These are phyloP conservation scores for Exophiala xenobiotica DNA, from an alignment of 2,329 filamentous ascomycete genomes.

Conservation along the genomic window DNA sequence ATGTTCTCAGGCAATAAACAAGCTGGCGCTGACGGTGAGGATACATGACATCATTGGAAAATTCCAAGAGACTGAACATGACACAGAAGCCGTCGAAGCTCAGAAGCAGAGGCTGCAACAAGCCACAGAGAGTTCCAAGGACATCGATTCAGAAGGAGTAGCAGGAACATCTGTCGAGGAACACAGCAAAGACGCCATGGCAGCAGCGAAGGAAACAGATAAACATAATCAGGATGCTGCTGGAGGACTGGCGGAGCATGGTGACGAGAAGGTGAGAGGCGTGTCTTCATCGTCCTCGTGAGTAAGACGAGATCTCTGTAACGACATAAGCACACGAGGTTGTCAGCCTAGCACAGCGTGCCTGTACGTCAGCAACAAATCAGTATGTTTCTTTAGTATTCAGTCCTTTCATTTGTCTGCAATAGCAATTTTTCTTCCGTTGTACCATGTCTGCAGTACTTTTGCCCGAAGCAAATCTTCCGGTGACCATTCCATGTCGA, in stretches of 20 bases:
- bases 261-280: conserved; percentile 18
- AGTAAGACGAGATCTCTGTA: background rate
- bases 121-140: conserved; percentile 14
- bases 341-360: no score
- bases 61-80: background rate
- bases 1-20: conserved; percentile 20
- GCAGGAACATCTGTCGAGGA: conserved; percentile 9
- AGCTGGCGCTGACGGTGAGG: conserved; percentile 15
- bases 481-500: conserved; percentile 41
- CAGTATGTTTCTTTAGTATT: background rate
- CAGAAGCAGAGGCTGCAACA: conserved; percentile 15
- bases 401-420: background rate
- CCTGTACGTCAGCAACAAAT: background rate
- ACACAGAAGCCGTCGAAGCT: conserved; percentile 10
- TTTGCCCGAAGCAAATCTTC: conserved; percentile 43
- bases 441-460: conserved; percentile 48
- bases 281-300: conserved; percentile 21
- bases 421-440: conserved; percentile 38
- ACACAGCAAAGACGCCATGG: conserved; percentile 17
- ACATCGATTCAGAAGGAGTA: conserved; percentile 17
- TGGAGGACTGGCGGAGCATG: conserved; percentile 11
- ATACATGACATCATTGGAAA: no score
- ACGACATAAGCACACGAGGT: background rate
- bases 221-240: conserved; percentile 6
- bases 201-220: conserved; percentile 9